Base-by-base conservation (phyloP, 805 yeast species). In the Saccharomycopsis lassenensis region DNA sequence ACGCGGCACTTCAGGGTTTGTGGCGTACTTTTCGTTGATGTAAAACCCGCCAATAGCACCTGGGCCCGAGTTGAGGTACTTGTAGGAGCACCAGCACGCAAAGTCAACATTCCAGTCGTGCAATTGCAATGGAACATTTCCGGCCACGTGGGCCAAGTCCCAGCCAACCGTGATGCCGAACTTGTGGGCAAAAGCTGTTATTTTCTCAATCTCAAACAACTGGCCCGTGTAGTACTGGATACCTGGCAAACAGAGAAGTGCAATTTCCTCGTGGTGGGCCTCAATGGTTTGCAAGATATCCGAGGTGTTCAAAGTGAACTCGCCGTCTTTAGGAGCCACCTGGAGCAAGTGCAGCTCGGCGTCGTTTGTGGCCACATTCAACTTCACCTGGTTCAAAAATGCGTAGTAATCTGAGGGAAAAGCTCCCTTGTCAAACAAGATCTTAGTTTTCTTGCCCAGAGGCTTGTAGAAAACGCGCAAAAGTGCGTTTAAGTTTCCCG, bases 131-230 rank as follows among this genome's bases (percentile, higher is more conserved):
- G 74, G 76, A 2, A 84, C 87, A 54, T 89, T 89, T 2, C 96
- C 97, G 2, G 67, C 89, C 1, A 93, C 95, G 54, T 87, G 97
- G 1, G 97, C 97, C 47, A 87, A 63, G 55, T 87, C 97, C 95
- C 95, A 87, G 1, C 95, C 96, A 20, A 77, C 81, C 1, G 69
- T 60, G 24, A 81, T 66, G 18, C 59, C 69, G 40, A 49, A 40
- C 52, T 15, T 50, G 46, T 82, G 77, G 4, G 79, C 86, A 31
- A 59, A 61, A 6, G 51, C 49, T 1, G 96, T 86, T 48, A 87
- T 84, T n/a, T 54, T 54, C 33, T 63, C 65, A 24, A 87, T 81
- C 34, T 84, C 83, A 49, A 87, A 86, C 18, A 65, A 62, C 56
- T 87, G 97, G 5, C 97, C 97, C 1, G 95, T 73, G 56, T 86